Conservation (phyloP, 345 rosid species). For the Viola odorata region DNA sequence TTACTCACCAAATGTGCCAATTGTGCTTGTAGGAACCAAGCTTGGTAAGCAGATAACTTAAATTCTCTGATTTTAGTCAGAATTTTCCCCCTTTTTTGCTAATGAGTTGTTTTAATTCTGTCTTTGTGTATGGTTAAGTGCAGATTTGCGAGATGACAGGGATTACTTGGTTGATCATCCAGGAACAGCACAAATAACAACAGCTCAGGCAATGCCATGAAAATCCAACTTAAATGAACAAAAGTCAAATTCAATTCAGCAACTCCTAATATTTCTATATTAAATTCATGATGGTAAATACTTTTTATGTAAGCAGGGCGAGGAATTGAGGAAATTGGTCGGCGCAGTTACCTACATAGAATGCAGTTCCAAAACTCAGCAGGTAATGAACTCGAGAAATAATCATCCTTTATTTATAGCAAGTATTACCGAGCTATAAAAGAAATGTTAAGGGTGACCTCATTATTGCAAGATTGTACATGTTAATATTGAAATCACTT, state of each 20-base stretch:
- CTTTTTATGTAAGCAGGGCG: conserved; percentile 37
- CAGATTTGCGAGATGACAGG: conserved; percentile 66
- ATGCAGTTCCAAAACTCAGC: conserved; percentile 83
- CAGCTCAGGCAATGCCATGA: conserved; percentile 43
- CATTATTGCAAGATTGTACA: too few relatives aligned
- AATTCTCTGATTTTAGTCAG: neutral
- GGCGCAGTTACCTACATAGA: conserved; percentile 68
- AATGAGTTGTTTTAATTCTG: too few relatives aligned
- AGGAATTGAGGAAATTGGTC: conserved; percentile 64
- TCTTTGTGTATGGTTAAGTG: neutral
- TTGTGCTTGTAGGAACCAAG: conserved; percentile 77
- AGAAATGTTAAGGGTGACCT: too few relatives aligned
- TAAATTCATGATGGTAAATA: too few relatives aligned
- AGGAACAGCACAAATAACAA: conserved; percentile 53
- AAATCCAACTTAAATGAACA: neutral
- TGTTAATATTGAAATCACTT: too few relatives aligned
- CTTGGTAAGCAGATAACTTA: conserved; percentile 35
- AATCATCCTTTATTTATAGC: too few relatives aligned
- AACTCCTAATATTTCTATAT: too few relatives aligned
- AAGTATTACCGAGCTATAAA: too few relatives aligned
- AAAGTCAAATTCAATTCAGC: too few relatives aligned
- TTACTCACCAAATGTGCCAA: conserved; percentile 67
- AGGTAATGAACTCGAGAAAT: too few relatives aligned
- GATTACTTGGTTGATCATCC: conserved; percentile 57
- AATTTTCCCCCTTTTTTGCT: too few relatives aligned